Base-by-base conservation (phyloP, 202 grass and related monocot species). In the Cymbopogon flexuosus region DNA sequence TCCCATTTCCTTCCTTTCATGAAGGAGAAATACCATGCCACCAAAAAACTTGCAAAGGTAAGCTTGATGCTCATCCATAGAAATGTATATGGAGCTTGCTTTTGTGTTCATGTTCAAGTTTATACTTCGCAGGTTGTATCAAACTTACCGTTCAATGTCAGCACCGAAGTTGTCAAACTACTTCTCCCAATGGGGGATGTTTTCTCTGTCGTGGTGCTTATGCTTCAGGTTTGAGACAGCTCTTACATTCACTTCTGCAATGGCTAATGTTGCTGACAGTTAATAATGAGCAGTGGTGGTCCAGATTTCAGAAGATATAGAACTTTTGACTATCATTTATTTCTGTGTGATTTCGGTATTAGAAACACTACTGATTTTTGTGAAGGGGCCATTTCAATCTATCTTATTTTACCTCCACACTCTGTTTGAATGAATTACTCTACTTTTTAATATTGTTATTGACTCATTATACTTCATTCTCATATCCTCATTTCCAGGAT, bases 141-240 rank as follows among this genome's bases (percentile, higher is more conserved):
- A 83, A 98, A 98, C 73, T 86, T 98, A 81, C 95, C 95, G 51
- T 98, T 95, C 73, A 98, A 98, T 89, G 88, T 98, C 34, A 93
- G 92, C 73, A 95, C 95, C 39, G 92, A 98, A 54, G 90, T 98
- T 69, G 80, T 98, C 75, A 98, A 91, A 86, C 84, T 83, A 64
- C 88, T 98, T 83, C 95, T 98, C 75, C 95, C 95, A 42, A 91
- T 95, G 95, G 95, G 95, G 24, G 88, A 98, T 89, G 80, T 92
- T 60, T 98, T 98, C 86, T 98, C 95, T 62, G 54, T 64, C 13
- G 80, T 95, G 56, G 86, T 89, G 58, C 92, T 98, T 89, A 86
- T 98, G 84, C 95, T 98, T 91, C 95, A 98, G 95, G 92, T 98
- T 77, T 70, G 76, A 68, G 61, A 21, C 60, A 54, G 40, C 8